phyloP scores from a whole-genome alignment of 305 asterid species.

The Fraxinus dipetala region DNA sequence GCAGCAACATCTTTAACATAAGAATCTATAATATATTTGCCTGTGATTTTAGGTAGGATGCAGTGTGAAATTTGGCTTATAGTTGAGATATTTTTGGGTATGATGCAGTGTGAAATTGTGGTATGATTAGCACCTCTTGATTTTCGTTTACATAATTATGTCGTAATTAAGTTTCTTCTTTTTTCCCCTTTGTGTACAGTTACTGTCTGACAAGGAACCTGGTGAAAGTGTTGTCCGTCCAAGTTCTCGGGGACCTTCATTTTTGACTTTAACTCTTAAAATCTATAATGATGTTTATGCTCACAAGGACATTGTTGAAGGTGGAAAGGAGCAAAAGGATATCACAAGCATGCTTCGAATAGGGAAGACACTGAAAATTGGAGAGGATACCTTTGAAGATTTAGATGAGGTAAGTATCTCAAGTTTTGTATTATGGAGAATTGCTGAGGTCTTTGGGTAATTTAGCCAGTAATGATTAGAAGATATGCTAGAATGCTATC shows the following conservation, averaged over 20 bases:
- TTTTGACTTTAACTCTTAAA: constrained; percentile 79
- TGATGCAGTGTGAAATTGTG: neutral
- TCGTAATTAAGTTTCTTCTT: neutral
- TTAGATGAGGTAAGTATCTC: constrained; percentile 75
- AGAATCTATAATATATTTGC: neutral
- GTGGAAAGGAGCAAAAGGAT: constrained; percentile 91
- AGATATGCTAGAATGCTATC: constrained; percentile 4
- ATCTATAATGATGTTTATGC: constrained; percentile 80
- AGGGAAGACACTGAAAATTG: constrained; percentile 89
- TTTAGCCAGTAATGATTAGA: neutral
- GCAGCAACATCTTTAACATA: neutral
- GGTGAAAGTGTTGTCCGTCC: constrained; percentile 92
- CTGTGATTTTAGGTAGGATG: neutral
- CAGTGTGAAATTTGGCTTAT: neutral
- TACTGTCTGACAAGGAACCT: constrained; percentile 76
- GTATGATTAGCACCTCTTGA: neutral
- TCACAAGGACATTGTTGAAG: constrained; percentile 88
- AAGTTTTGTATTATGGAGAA: neutral
- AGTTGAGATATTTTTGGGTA: neutral
- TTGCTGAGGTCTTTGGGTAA: neutral
- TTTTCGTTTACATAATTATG: neutral
- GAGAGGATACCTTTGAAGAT: constrained; percentile 94
- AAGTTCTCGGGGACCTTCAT: constrained; percentile 92
- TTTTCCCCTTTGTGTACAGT: constrained; percentile 39
- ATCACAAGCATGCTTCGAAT: constrained; percentile 88